Conservation (phyloP, 176 grass and related monocot species). For the Zoysia japonica region DNA sequence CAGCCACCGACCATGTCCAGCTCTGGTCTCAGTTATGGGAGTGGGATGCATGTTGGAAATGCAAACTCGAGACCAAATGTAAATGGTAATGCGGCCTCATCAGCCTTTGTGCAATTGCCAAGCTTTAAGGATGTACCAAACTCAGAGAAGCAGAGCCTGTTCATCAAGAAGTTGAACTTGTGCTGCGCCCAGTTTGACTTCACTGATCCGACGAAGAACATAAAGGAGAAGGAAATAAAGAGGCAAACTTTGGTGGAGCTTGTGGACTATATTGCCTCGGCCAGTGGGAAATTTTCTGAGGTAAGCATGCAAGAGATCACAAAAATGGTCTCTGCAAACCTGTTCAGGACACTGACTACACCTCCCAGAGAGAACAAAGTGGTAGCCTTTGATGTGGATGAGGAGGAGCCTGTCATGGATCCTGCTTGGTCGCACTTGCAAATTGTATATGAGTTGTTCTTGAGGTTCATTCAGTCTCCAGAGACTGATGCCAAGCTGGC, state of each 20-base stretch:
- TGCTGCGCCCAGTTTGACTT: slow-evolving; percentile 73
- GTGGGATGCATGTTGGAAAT: slow-evolving; percentile 39
- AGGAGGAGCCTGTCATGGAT: slow-evolving; percentile 85
- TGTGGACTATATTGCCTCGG: slow-evolving; percentile 54
- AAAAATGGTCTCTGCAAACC: slow-evolving; percentile 62
- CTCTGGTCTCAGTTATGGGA: slow-evolving; percentile 53
- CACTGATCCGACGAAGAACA: slow-evolving; percentile 58
- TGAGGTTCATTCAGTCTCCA: slow-evolving; percentile 78
- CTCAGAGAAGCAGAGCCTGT: slow-evolving; percentile 64
- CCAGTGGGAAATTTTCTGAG: slow-evolving; percentile 65
- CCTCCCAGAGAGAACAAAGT: slow-evolving; percentile 63
- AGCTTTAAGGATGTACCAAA: slow-evolving; percentile 79
- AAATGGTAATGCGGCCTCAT: slow-evolving; percentile 34
- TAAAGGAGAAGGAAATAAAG: slow-evolving; percentile 82
- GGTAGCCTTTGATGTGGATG: slow-evolving; percentile 66
- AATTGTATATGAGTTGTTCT: slow-evolving; percentile 83
- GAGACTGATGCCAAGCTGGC: slow-evolving; percentile 83
- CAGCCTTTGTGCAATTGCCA: slow-evolving; percentile 48
- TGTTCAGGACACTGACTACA: slow-evolving; percentile 61
- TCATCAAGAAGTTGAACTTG: slow-evolving; percentile 69
- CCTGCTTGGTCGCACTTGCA: slow-evolving; percentile 79
- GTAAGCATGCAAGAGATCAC: slow-evolving; percentile 70
- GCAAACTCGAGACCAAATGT: slow-evolving; percentile 39
- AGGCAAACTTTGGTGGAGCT: slow-evolving; percentile 80
- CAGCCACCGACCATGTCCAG: slow-evolving; percentile 57